Evolutionary conservation across 148 eudicot genomes (phyloP).

Genomic region (Vaccinium myrtillus): DNA sequence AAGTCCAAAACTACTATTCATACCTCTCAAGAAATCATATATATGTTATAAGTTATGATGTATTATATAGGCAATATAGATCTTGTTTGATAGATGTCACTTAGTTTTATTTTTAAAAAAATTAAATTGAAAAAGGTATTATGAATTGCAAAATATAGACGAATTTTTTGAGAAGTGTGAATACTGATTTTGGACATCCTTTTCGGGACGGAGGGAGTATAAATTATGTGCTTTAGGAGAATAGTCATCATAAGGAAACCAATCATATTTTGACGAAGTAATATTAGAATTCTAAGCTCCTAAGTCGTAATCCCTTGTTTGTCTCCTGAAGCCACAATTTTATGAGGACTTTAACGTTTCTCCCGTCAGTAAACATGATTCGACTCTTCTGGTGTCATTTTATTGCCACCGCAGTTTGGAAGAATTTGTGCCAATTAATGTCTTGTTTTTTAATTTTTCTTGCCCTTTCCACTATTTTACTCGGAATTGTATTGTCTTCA

Average conservation of each 20-base stretch:
- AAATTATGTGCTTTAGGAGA: not conserved
- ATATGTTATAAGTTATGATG: too few species aligned
- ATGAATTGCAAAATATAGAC: too few species aligned
- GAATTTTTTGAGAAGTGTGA: too few species aligned
- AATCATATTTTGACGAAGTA: not conserved
- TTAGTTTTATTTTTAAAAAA: too few species aligned
- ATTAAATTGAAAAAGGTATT: too few species aligned
- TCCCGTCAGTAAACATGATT: not conserved
- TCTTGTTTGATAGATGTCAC: too few species aligned
- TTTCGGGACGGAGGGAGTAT: too few species aligned
- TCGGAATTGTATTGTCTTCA: not conserved
- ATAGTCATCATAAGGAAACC: not conserved
- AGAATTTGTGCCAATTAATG: not conserved
- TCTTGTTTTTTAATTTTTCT: not conserved
- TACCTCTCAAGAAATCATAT: too few species aligned
- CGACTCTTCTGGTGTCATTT: not conserved
- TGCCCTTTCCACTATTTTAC: not conserved
- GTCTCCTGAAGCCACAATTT: not conserved
- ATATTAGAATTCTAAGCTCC: not conserved
- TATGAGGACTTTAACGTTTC: not conserved
- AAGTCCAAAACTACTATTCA: too few species aligned
- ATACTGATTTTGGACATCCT: too few species aligned
- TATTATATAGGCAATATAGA: too few species aligned
- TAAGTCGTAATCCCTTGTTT: not conserved
- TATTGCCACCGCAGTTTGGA: not conserved